Evolutionary conservation across 345 rosid genomes (phyloP), one percentile per base, ranked within the genome.

Genomic region (Moringa oleifera): DNA sequence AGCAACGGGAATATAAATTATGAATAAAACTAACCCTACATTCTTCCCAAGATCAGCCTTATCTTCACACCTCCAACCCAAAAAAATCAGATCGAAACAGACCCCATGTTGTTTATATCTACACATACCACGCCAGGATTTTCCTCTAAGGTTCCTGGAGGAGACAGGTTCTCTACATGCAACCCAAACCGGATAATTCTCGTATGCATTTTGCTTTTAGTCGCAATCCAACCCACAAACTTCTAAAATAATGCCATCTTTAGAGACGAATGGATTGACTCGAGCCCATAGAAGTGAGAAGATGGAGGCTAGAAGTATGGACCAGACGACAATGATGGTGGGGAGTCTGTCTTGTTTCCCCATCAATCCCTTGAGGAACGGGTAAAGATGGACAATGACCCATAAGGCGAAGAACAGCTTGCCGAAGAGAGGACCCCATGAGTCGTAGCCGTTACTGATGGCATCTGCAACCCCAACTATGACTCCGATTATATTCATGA

Each of bases 371-470:
- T 85, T 85, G 56, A 85, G 80, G 83, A 85, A 85, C 0, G 90
- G 90, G 63, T 82, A 82, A 16, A 85, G 77, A 68, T 82, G 90
- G 60, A 80, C 58, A 23, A 85, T 82, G 50, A 85, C 90, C 90
- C 90, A 85, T 23, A 82, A 21, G 0, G 90, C 80, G 24, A 85
- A 85, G 62, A 85, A 73, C 17, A 85, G 70, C 67, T 68, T 80
- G 15, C 90, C 90, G 3, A 85, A 80, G 25, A 85, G 76, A 0
- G 90, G 90, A 25, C 87, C 91, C 88, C 91, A 85, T 1, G 91
- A 66, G 51, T 85, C 88, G 9, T 85, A 85, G 2, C 91, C 91
- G 2, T 79, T 85, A 41, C 76, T 79, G 62, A 85, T 83, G 47
- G 91, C 91, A 59, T 85, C 81, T 0, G 88, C 71, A 23, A 83